These are phyloP conservation scores for Citrus medica DNA, from an alignment of 345 rosid species.

Conservation along the genomic window DNA sequence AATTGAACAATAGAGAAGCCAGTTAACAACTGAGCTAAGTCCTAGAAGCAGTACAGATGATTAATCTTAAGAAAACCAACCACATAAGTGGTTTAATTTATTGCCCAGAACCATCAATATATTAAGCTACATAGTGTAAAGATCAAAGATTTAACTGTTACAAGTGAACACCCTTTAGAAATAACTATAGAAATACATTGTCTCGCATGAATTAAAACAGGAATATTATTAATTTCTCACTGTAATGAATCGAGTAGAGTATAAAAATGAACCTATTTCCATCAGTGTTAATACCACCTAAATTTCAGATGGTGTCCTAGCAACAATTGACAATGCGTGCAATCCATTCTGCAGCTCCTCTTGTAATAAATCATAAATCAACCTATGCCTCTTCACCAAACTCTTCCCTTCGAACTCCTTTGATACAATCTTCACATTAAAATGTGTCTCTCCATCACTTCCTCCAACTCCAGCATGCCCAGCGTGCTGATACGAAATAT, in stretches of 20 bases:
- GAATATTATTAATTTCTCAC: not conserved
- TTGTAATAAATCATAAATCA: constrained; percentile 65
- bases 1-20: not conserved
- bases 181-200: not conserved
- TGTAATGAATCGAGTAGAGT: not conserved
- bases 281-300: not conserved
- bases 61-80: not conserved
- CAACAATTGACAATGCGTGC: constrained; percentile 83
- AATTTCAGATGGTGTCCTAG: constrained; percentile 77
- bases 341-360: constrained; percentile 84
- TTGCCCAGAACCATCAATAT: not conserved
- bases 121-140: not conserved
- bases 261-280: constrained; percentile 18
- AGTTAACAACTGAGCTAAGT: not conserved
- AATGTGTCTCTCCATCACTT: constrained; percentile 82
- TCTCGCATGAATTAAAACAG: not conserved
- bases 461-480: constrained; percentile 92
- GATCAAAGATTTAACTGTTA: not conserved
- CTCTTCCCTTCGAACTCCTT: constrained; percentile 87
- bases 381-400: constrained; percentile 83
- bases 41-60: not conserved
- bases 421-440: constrained; percentile 73
- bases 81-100: constrained; percentile 2
- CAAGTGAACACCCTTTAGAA: not conserved
- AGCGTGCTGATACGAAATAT: constrained; percentile 88